phyloP scores from a whole-genome alignment of 768 basidiomycete species.

The Russula sp. region DNA sequence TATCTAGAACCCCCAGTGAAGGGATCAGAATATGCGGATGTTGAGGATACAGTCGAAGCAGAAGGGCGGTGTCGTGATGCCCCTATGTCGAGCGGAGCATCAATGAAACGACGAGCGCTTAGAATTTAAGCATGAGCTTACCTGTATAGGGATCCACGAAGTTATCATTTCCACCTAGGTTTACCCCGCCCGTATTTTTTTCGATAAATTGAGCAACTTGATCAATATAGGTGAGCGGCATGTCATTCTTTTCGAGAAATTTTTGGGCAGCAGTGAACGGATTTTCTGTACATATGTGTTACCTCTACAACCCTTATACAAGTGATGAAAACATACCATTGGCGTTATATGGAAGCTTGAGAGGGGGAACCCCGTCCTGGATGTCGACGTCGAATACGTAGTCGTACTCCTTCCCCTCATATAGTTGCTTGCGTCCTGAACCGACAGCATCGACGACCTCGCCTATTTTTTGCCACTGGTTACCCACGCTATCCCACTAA shows the following conservation, averaged over 20 bases:
- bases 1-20: constrained; percentile 73
- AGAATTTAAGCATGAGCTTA: constrained; percentile 31
- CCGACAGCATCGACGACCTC: constrained; percentile 95
- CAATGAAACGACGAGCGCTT: not conserved
- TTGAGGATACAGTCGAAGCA: constrained; percentile 32
- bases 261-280: constrained; percentile 85
- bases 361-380: constrained; percentile 84
- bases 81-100: constrained; percentile 30
- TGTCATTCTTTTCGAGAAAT: constrained; percentile 80
- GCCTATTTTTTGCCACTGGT: constrained; percentile 89
- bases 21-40: constrained; percentile 55
- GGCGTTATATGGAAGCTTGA: constrained; percentile 93
- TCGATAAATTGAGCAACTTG: constrained; percentile 93
- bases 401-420: constrained; percentile 93
- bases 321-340: constrained; percentile 53
- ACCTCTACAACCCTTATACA: not conserved
- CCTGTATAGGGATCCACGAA: constrained; percentile 93
- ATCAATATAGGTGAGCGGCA: constrained; percentile 80
- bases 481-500: constrained; percentile 75
- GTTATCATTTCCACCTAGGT: constrained; percentile 56
- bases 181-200: constrained; percentile 80
- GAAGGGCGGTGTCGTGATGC: constrained; percentile 39
- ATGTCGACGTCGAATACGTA: constrained; percentile 99
- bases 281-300: constrained; percentile 59
- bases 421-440: constrained; percentile 85